Conservation (phyloP, 768 basidiomycete species). For the Amanita fuliginea region DNA sequence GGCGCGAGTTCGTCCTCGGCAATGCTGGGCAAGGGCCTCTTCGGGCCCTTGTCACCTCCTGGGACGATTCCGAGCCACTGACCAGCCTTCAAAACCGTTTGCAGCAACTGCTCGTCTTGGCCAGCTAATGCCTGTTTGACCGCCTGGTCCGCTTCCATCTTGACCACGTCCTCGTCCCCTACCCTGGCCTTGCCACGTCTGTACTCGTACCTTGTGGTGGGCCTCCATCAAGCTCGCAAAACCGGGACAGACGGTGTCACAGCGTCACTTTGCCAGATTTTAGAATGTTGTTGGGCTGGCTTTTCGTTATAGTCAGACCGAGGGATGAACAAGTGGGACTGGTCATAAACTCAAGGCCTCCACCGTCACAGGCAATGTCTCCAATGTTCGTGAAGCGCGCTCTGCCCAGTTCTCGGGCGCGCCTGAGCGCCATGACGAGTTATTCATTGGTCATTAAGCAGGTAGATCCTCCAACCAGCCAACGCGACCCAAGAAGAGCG, state of each 20-base stretch:
- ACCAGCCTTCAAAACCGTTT: constrained; percentile 14
- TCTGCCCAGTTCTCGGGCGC: constrained; percentile 36
- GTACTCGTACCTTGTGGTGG: constrained; percentile 21
- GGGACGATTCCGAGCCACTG: constrained; percentile 28
- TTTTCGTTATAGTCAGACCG: too few relatives aligned
- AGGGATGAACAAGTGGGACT: too few relatives aligned
- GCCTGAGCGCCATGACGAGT: constrained; percentile 36
- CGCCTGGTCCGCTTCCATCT: neutral
- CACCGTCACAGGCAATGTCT: constrained; percentile 90
- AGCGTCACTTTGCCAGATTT: too few relatives aligned
- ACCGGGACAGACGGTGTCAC: constrained; percentile 79
- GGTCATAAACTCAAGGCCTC: constrained; percentile 77
- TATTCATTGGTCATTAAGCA: constrained; percentile 65
- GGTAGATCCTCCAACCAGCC: constrained; percentile 78
- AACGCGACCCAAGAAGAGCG: constrained; percentile 75
- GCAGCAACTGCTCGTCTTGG: constrained; percentile 10
- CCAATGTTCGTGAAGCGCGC: constrained; percentile 64
- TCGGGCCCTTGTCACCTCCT: neutral
- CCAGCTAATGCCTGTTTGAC: neutral
- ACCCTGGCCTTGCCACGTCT: constrained; percentile 23
- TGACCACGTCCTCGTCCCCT: neutral
- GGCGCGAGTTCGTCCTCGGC: constrained; percentile 35
- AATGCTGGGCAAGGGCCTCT: constrained; percentile 26
- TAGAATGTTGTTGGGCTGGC: too few relatives aligned
- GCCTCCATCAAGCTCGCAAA: constrained; percentile 61